These are phyloP conservation scores for Cadophora gregata DNA, from an alignment of 2,329 filamentous ascomycete genomes.

Conservation along the genomic window DNA sequence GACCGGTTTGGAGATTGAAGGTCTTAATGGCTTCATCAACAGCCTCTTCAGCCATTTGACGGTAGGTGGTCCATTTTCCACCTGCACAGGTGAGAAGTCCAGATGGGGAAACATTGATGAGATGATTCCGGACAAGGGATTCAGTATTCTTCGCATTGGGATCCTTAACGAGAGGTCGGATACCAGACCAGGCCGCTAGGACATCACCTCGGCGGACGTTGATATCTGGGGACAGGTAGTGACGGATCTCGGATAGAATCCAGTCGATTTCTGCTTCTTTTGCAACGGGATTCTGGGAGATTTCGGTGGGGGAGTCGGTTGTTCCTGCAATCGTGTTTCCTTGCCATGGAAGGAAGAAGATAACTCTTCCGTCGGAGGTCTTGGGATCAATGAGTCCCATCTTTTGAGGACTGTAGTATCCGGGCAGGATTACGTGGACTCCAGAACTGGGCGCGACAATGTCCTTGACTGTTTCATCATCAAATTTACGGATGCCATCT, in stretches of 20 bases:
- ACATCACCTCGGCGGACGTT: conserved; percentile 85
- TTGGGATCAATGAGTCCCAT: conserved; percentile 89
- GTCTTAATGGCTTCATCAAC: conserved; percentile 79
- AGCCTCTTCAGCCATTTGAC: conserved; percentile 90
- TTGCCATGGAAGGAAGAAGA: conserved; percentile 94
- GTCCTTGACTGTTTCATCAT: conserved; percentile 72
- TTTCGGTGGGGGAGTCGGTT: conserved; percentile 77
- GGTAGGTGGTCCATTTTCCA: conserved; percentile 93
- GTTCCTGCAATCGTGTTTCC: conserved; percentile 91
- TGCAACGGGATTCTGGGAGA: conserved; percentile 75
- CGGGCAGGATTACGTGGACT: conserved; percentile 85
- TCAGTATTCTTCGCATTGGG: conserved; percentile 86
- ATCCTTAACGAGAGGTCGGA: conserved; percentile 84
- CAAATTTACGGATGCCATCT: conserved; percentile 84
- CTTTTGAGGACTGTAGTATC: conserved; percentile 83
- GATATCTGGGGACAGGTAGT: conserved; percentile 84
- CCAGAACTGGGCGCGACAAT: conserved; percentile 87
- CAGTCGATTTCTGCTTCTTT: conserved; percentile 86
- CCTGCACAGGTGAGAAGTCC: conserved; percentile 85
- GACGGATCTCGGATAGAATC: conserved; percentile 83
- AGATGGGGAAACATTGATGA: conserved; percentile 79
- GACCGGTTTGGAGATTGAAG: conserved; percentile 66
- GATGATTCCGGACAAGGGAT: conserved; percentile 85
- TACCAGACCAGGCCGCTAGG: conserved; percentile 89
- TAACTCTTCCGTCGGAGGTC: conserved; percentile 86